Conservation (phyloP, 2,329 filamentous ascomycete genomes). For the Metarhizium guizhouense region DNA sequence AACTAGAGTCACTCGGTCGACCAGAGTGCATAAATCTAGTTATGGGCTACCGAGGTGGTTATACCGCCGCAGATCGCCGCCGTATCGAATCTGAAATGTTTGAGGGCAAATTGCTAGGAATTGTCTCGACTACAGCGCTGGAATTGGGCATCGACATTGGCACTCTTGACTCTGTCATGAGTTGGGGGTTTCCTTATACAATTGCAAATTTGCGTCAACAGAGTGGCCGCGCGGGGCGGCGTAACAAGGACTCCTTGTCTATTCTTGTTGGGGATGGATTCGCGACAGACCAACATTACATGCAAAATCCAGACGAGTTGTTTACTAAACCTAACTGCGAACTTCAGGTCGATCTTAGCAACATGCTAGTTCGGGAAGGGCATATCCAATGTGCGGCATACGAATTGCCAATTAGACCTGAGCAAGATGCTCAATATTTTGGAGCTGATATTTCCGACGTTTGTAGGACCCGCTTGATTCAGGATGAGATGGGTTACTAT, state of each 20-base stretch:
- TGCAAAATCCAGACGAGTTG: constrained; percentile 90
- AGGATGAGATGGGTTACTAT: constrained; percentile 72
- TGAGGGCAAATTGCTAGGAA: constrained; percentile 83
- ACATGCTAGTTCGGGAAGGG: constrained; percentile 83
- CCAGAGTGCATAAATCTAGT: constrained; percentile 69
- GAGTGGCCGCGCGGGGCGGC: constrained; percentile 80
- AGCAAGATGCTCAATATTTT: constrained; percentile 71
- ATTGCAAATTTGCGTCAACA: constrained; percentile 93
- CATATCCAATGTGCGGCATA: constrained; percentile 93
- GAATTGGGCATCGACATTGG: constrained; percentile 96
- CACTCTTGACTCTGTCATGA: constrained; percentile 85
- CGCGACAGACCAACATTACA: constrained; percentile 89
- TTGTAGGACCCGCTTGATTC: constrained; percentile 63
- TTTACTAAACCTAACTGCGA: constrained; percentile 86
- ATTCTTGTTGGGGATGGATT: constrained; percentile 85
- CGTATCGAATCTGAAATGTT: constrained; percentile 95
- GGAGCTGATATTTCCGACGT: constrained; percentile 63
- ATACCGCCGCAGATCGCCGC: constrained; percentile 82
- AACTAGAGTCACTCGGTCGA: constrained; percentile 64
- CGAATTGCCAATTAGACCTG: constrained; percentile 83
- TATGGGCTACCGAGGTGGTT: constrained; percentile 93
- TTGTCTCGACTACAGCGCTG: constrained; percentile 86
- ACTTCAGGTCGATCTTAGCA: constrained; percentile 84
- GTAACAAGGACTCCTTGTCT: constrained; percentile 89
- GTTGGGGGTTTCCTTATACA: constrained; percentile 89